Evolutionary conservation across 805 yeast genomes (phyloP).

Genomic region (Scheffersomyces coipomensis): DNA sequence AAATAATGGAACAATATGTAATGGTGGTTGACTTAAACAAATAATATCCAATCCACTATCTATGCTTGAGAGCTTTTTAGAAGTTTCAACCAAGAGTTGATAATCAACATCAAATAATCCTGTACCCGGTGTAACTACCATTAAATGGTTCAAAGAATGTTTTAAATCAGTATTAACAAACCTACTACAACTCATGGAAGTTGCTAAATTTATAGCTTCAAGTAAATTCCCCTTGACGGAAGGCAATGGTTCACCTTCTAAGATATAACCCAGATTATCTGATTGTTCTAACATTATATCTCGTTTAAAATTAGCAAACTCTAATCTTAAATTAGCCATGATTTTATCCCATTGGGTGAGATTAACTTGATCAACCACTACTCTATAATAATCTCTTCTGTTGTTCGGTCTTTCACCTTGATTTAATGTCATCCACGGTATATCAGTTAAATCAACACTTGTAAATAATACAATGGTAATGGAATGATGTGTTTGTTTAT

Average conservation of each 20-base stretch:
- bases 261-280: constrained; percentile 19
- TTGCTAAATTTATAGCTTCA: constrained; percentile 83
- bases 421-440: constrained; percentile 55
- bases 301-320: constrained; percentile 77
- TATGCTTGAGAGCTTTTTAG: constrained; percentile 68
- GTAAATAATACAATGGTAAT: constrained; percentile 88
- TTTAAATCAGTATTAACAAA: constrained; percentile 83
- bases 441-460: constrained; percentile 60
- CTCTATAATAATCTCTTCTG: constrained; percentile 79
- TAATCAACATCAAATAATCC: constrained; percentile 92
- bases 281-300: constrained; percentile 57
- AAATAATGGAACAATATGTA: constrained; percentile 89
- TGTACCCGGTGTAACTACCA: constrained; percentile 86
- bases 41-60: constrained; percentile 88
- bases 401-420: constrained; percentile 71
- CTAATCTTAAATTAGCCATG: constrained; percentile 81
- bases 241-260: constrained; percentile 71
- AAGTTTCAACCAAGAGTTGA: constrained; percentile 69
- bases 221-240: constrained; percentile 86
- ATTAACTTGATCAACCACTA: constrained; percentile 92
- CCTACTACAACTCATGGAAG: constrained; percentile 72
- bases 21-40: constrained; percentile 85
- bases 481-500: constrained; percentile 82
- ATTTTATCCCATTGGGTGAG: constrained; percentile 88
- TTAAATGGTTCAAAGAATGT: constrained; percentile 88